Base-by-base conservation (phyloP, 1,284 basidiomycete species). In the Tylopilus sp. region DNA sequence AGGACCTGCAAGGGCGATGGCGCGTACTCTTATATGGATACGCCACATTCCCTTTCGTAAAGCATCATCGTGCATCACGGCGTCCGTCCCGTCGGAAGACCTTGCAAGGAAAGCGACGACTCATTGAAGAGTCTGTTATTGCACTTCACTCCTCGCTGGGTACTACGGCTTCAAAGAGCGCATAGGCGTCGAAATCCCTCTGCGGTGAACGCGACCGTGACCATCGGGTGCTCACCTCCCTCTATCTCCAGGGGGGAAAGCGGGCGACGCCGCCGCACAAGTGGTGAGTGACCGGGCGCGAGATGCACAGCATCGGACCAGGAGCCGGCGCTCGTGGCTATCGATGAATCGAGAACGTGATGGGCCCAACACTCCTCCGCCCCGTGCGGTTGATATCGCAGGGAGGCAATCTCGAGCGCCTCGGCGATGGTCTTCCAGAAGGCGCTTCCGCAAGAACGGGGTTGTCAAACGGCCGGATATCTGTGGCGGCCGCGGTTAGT, bases 51-150 rank as follows among this genome's bases (percentile, higher is more conserved):
- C 12, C 14, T 53, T 37, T 21, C 53, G 40, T 41, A 44, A 59
- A 18, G n/a, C 14, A 34, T 29, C 37, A n/a, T 12, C n/a, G n/a
- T n/a, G n/a, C n/a, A n/a, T n/a, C n/a, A n/a, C n/a, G n/a, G n/a
- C n/a, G 33, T 11, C 7, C 17, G 34, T 52, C 33, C 50, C 48
- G 43, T 40, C 44, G 57, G 53, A 57, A 58, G 26, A 46, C 34
- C n/a, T n/a, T 48, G 44, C 45, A 63, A 35, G 44, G 55, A 20
- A 15, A 57, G 47, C 6, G 53, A 57, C 6, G n/a, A n/a, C n/a
- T n/a, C n/a, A n/a, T n/a, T n/a, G n/a, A n/a, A n/a, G 44, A 54
- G 46, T 61, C 52, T 12, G 51, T 55, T 50, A 56, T 53, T 3
- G 36, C 53, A 2, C 48, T 51, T 42, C 57, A 57, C 12, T 40